A percentile compares a stretch with the other conserved stretches of the same genome.
phyloP scores from a whole-genome alignment of 495 filamentous ascomycete genomes.

The Sordaria brevicollis region DNA sequence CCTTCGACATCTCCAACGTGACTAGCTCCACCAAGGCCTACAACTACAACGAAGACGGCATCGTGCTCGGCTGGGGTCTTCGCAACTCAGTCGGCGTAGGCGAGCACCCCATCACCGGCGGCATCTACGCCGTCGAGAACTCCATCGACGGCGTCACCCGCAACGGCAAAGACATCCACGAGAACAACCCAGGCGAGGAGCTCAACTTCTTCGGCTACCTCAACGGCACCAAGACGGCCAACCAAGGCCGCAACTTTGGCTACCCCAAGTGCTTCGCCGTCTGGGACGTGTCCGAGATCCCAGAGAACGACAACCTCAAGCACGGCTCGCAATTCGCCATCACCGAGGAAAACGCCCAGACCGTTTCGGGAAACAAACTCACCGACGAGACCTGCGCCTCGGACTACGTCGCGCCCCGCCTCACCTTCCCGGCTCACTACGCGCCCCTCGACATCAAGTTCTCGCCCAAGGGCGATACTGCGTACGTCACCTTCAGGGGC shows the following conservation, averaged over 20 bases:
- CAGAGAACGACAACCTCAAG: conserved; percentile 31
- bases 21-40: conserved; percentile 29
- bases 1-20: conserved; percentile 43
- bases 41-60: conserved; percentile 31
- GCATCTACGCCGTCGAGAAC: conserved; percentile 60
- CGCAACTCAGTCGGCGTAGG: conserved; percentile 55
- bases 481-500: conserved; percentile 45
- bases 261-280: conserved; percentile 54
- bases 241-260: conserved; percentile 38
- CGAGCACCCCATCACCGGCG: conserved; percentile 47
- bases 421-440: conserved; percentile 44
- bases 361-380: conserved; percentile 11
- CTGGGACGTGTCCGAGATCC: conserved; percentile 47
- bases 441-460: conserved; percentile 49
- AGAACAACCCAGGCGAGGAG: conserved; percentile 61
- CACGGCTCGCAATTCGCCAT: conserved; percentile 43
- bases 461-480: conserved; percentile 20
- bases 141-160: conserved; percentile 47
- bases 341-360: conserved; percentile 14
- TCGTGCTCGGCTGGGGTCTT: conserved; percentile 56
- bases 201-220: conserved; percentile 56
- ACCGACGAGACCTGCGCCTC: conserved; percentile 36
- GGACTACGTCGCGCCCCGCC: conserved; percentile 28
- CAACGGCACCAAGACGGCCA: conserved; percentile 30
- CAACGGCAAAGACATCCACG: conserved; percentile 45